These are phyloP conservation scores for Dryas alaskensis DNA, from an alignment of 306 rosid species.

Conservation along the genomic window DNA sequence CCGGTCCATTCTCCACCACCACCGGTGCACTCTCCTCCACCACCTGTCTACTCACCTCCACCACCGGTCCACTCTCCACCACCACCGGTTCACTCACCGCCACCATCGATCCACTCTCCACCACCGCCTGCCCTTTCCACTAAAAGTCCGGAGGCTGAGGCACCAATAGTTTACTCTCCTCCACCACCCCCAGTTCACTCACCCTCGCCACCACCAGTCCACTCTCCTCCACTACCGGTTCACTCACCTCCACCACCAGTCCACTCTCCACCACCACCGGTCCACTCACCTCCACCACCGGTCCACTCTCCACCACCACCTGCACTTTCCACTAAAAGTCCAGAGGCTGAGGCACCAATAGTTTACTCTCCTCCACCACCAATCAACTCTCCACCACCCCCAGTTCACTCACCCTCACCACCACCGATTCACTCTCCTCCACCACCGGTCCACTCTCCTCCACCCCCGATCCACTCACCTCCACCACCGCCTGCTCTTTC, in stretches of 20 bases:
- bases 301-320: slow-evolving; percentile 3
- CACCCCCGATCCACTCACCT: slow-evolving; percentile 10
- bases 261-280: slow-evolving; percentile 10
- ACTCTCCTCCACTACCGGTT: background rate
- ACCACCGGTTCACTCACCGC: too few relatives aligned
- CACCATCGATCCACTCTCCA: too few relatives aligned
- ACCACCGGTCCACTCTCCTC: slow-evolving; percentile 14
- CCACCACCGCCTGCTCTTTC: background rate
- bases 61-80: too few relatives aligned
- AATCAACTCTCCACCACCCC: slow-evolving; percentile 10
- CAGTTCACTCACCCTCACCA: slow-evolving; percentile 3
- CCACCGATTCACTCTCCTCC: background rate
- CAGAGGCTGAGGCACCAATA: too few relatives aligned
- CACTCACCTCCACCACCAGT: background rate
- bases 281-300: background rate
- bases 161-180: background rate
- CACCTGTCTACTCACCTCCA: too few relatives aligned
- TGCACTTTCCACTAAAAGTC: too few relatives aligned
- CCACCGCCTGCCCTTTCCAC: too few relatives aligned
- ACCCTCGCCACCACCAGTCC: background rate
- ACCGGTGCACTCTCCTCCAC: too few relatives aligned
- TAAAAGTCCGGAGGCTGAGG: too few relatives aligned
- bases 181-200: background rate
- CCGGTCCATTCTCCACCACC: too few relatives aligned
- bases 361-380: background rate